Percentiles rank a stretch among this genome's conserved stretches.
Conservation (phyloP, 768 basidiomycete genomes). For the Suillus occidentalis region DNA sequence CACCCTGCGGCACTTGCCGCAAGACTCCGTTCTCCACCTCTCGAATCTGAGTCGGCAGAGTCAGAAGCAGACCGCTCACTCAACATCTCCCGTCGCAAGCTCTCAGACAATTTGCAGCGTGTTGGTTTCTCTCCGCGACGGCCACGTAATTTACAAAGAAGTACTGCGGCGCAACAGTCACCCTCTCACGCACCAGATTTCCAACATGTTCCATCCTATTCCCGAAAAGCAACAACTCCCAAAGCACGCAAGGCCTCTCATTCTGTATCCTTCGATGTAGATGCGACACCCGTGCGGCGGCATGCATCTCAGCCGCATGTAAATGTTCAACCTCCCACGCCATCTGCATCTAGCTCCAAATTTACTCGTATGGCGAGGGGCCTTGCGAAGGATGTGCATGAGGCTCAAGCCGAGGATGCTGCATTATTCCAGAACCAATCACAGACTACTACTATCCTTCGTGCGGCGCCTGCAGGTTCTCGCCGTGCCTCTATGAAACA, state of each 20-base stretch:
- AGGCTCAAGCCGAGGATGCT: constrained; percentile 27
- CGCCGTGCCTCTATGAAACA: constrained; percentile 12
- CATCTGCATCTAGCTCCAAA: constrained; percentile 52
- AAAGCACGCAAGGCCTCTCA: constrained; percentile 27
- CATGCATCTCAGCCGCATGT: constrained; percentile 37
- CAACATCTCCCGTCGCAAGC: constrained; percentile 53
- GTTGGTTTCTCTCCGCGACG: constrained; percentile 75
- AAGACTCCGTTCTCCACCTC: constrained; percentile 46
- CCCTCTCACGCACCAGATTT: constrained; percentile 13
- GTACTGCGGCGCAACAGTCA: constrained; percentile 21
- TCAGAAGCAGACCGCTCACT: constrained; percentile 48
- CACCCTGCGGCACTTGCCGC: constrained; percentile 42
- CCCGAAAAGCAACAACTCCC: constrained; percentile 33
- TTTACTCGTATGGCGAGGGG: constrained; percentile 63
- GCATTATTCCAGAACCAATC: constrained; percentile 1
- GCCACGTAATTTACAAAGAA: constrained; percentile 50
- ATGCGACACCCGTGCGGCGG: constrained; percentile 27
- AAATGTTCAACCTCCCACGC: constrained; percentile 60
- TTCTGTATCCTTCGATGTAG: constrained; percentile 30
- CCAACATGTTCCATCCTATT: constrained; percentile 1
- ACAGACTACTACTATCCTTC: constrained; percentile 7
- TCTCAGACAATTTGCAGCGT: constrained; percentile 69
- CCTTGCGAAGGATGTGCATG: constrained; percentile 54
- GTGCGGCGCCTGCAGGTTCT: neutral
- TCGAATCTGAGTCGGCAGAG: constrained; percentile 46